Conservation (phyloP, 2,329 filamentous ascomycete genomes). For the Colletotrichum sp. region DNA sequence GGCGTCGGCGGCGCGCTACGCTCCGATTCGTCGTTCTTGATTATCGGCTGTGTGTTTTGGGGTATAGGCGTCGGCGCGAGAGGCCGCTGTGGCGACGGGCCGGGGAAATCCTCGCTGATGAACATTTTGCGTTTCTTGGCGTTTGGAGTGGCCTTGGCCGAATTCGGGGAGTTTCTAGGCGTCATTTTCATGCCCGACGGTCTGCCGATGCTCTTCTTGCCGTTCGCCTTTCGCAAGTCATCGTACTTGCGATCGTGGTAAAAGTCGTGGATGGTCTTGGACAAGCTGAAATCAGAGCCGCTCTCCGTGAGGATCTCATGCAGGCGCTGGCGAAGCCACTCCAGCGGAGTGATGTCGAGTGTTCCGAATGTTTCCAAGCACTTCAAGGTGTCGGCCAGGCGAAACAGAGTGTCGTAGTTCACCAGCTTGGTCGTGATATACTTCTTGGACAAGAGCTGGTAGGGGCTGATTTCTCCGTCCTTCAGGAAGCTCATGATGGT, state of each 20-base stretch:
- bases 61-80: background rate
- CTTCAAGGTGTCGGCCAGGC: constrained; percentile 57
- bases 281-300: constrained; percentile 55
- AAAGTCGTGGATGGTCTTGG: constrained; percentile 55
- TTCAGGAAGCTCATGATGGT: constrained; percentile 57
- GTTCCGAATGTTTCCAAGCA: constrained; percentile 57
- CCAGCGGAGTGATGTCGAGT: constrained; percentile 55
- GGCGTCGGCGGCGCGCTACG: background rate
- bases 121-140: constrained; percentile 36
- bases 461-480: constrained; percentile 58
- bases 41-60: background rate
- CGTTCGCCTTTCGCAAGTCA: constrained; percentile 53
- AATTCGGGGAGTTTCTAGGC: constrained; percentile 21
- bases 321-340: constrained; percentile 63
- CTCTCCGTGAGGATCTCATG: constrained; percentile 50
- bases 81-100: background rate
- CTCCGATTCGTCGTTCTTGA: background rate
- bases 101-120: constrained; percentile 1
- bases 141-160: constrained; percentile 26
- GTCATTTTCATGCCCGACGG: constrained; percentile 52
- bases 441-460: constrained; percentile 59
- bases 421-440: constrained; percentile 50
- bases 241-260: constrained; percentile 61
- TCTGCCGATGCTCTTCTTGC: constrained; percentile 62
- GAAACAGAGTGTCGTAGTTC: constrained; percentile 62